Evolutionary conservation across 2,329 filamentous ascomycete species (phyloP), one percentile per base, ranked within the genome.

Genomic region (Neofusicoccum sp.): DNA sequence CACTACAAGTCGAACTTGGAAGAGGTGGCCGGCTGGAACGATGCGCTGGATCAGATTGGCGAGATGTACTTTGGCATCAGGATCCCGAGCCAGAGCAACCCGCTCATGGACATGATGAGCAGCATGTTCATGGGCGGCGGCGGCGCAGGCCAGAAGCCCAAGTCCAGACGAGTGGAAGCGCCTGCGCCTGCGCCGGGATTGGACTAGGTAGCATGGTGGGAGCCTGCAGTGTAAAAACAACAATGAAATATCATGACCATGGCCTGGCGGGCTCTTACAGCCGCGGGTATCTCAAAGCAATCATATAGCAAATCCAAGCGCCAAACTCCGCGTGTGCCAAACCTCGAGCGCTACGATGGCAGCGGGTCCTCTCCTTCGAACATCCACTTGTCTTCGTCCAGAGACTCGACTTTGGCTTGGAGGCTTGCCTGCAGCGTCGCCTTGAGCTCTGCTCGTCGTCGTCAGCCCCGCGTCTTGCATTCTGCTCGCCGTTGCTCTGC

Each of bases 61-160:
- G 93, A 99, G 79, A 93, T 96, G 86, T 99, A 98, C 80, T 99
- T 99, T 78, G 87, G 87, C 36, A 96, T 99, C 73, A 85, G 87
- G 78, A 88, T 92, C 71, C 93, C 93, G 48, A 84, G 89, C 69
- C 91, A 96, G 79, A 89, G 88, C 65, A 98, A 98, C 75, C 93
- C 93, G 3, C 80, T 99, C 75, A 86, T 98, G 76, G 95, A 99
- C 73, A 98, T 99, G 93, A 96, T 99, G 90, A 93, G 92, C 49
- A 93, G 87, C 64, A 86, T 99, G 82, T 90, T 99, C 70, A 93
- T 93, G 51, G 91, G 91, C 20, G 88, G 86, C 6, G 84, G 80
- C 54, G 81, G 79, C 16, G 51, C 36, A 12, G 81, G 75, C 28
- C 65, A 68, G 54, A 71, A 76, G 65, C 72, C 76, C 64, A 74